Base-by-base conservation (phyloP, 2,329 filamentous ascomycete genomes). In the Penicillium capsulatum region DNA sequence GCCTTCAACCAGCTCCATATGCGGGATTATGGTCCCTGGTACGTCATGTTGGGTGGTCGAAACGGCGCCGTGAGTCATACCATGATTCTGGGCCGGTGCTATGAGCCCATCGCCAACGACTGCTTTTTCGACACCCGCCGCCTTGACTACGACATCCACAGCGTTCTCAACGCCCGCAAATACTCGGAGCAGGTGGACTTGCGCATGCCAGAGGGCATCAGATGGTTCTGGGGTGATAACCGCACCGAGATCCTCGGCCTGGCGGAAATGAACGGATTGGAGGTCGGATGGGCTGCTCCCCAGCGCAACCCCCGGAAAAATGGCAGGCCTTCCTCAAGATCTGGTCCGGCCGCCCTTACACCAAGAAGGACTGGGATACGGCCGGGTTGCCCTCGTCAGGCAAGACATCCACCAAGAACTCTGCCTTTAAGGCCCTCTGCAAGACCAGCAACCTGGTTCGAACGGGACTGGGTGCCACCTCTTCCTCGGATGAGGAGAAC, bases 181-280 rank as follows among this genome's bases (percentile, higher is more conserved):
- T 79, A 69, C 50, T 70, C 74, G 1, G 51, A 57, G 0, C 45
- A 63, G 9, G 60, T 68, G 11, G 75, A 81, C 41, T 45, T 61
- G 1, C 73, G 77, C 2, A 75, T 80, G 17, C 53, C 61, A 0
- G 36, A 52, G 1, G 67, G 63, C 10, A 66, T 70, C 17, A 58
- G 61, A 0, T 81, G 77, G 77, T 78, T 73, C 55, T 79, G 75
- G 72, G 76, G 69, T 0, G 77, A 81, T 36, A 67, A 66, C 15
- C 69, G 79, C 1, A 71, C 72, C 0, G 72, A 80, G 33, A 73
- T 76, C 1, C 67, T 82, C 1, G 75, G 75, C 17, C 52, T 82
- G 4, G 70, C 72, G 17, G 71, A 71, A 3, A 58, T 80, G 26
- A 80, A 80, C 44, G 74, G 73, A 1, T 52, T 71, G 1, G 73